These are phyloP conservation scores for Peniophora sp. DNA, from an alignment of 1,284 basidiomycete genomes.

Conservation along the genomic window DNA sequence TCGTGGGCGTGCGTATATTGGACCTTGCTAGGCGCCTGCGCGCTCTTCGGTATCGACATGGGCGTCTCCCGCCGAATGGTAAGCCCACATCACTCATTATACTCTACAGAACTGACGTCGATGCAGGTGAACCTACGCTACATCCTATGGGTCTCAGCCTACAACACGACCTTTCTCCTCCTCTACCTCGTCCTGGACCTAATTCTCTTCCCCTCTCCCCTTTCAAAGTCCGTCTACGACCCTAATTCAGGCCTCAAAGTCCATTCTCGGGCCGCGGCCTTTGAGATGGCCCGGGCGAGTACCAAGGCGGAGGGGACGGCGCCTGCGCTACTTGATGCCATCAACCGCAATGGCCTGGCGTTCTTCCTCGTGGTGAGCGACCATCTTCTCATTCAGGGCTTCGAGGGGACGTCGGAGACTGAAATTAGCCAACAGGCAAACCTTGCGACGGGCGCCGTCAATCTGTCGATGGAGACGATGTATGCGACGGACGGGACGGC, in stretches of 20 bases:
- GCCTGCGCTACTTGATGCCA: conserved; percentile 65
- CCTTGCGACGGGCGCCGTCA: conserved; percentile 79
- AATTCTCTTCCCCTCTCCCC: conserved; percentile 47
- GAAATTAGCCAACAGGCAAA: no score
- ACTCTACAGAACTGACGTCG: neutral
- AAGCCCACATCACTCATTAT: conserved; percentile 17
- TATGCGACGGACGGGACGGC: conserved; percentile 54
- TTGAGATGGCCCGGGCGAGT: conserved; percentile 5
- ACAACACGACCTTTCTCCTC: conserved; percentile 82
- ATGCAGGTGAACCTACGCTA: conserved; percentile 82
- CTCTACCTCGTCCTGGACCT: conserved; percentile 77
- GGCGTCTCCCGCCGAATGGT: conserved; percentile 77
- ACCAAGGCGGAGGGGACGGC: conserved; percentile 18
- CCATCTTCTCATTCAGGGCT: conserved; percentile 10
- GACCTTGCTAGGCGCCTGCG: conserved; percentile 42
- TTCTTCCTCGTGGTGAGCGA: conserved; percentile 82
- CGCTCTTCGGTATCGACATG: conserved; percentile 29
- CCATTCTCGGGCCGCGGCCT: conserved; percentile 12
- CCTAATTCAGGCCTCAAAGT: conserved; percentile 33
- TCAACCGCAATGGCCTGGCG: conserved; percentile 76
- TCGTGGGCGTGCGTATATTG: conserved; percentile 80
- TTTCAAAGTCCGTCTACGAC: conserved; percentile 25
- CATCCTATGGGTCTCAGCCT: conserved; percentile 84
- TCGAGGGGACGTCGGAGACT: no score
- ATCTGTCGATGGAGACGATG: conserved; percentile 79